phyloP scores from a whole-genome alignment of 2,329 filamentous ascomycete species.

The Ophiobolus disseminans region DNA sequence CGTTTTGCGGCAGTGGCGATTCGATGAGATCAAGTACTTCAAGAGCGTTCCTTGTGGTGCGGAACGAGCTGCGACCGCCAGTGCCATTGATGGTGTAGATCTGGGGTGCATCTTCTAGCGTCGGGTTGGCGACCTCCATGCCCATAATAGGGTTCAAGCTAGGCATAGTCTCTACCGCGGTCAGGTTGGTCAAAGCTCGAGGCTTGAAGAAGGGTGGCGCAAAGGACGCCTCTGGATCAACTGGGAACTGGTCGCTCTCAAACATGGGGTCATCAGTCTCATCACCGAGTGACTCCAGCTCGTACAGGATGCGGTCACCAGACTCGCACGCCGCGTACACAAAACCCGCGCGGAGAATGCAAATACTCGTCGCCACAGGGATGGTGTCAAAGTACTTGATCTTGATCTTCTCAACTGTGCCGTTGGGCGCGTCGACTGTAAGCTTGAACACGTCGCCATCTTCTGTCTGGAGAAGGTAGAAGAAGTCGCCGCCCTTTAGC shows the following conservation, averaged over 20 bases:
- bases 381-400: constrained; percentile 99
- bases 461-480: constrained; percentile 93
- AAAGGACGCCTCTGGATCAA: constrained; percentile 74
- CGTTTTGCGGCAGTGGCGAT: constrained; percentile 86
- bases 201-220: constrained; percentile 86
- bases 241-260: constrained; percentile 79
- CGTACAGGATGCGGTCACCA: constrained; percentile 93
- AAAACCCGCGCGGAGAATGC: constrained; percentile 94
- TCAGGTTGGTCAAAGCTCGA: constrained; percentile 79
- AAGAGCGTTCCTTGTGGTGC: constrained; percentile 89
- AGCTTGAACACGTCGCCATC: constrained; percentile 99
- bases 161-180: constrained; percentile 82
- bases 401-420: constrained; percentile 74
- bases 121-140: constrained; percentile 89
- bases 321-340: constrained; percentile 91
- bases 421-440: constrained; percentile 82
- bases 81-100: constrained; percentile 93
- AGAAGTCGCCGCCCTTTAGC: constrained; percentile 87
- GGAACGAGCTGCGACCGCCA: constrained; percentile 86
- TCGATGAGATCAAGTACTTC: constrained; percentile 96
- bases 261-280: constrained; percentile 92
- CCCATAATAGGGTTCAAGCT: constrained; percentile 91
- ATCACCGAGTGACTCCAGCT: constrained; percentile 96
- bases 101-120: constrained; percentile 91
- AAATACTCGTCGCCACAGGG: constrained; percentile 83